These are phyloP conservation scores for Eragrostis tef DNA, from an alignment of 202 grass and related monocot genomes.

Conservation along the genomic window DNA sequence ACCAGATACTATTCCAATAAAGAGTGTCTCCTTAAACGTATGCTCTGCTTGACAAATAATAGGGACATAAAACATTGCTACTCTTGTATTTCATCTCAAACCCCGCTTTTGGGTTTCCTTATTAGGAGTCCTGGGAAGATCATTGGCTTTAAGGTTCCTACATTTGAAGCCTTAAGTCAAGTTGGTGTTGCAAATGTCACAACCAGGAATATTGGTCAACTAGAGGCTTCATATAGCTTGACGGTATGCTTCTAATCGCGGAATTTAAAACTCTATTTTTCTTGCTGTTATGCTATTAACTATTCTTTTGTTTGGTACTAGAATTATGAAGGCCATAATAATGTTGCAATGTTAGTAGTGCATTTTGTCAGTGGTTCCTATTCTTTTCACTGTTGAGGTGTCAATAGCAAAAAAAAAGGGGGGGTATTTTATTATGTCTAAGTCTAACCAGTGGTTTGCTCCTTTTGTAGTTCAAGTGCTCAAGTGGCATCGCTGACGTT, in stretches of 20 bases:
- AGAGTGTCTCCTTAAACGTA: background rate
- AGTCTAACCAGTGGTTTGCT: constrained; percentile 38
- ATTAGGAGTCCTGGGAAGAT: constrained; percentile 91
- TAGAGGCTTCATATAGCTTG: constrained; percentile 92
- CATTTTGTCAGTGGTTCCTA: background rate
- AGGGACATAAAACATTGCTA: background rate
- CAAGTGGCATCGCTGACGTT: constrained; percentile 63
- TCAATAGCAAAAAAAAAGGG: background rate
- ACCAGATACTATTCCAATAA: constrained; percentile 18
- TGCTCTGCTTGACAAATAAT: constrained; percentile 1
- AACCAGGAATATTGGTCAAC: constrained; percentile 71
- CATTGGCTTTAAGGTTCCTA: constrained; percentile 57
- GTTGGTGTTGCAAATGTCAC: constrained; percentile 68
- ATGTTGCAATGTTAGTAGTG: background rate
- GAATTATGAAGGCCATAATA: background rate
- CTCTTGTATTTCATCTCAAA: constrained; percentile 15
- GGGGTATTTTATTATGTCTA: too few relatives aligned
- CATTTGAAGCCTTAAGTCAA: constrained; percentile 89
- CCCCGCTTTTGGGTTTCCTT: constrained; percentile 13
- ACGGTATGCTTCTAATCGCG: constrained; percentile 56
- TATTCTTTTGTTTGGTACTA: background rate
- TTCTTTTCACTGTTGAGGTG: background rate
- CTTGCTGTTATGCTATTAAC: background rate
- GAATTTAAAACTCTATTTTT: background rate
- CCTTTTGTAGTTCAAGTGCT: constrained; percentile 78